A percentile compares a stretch with the other conserved stretches of the same genome.
phyloP scores from a whole-genome alignment of 176 grass and related monocot species.

The Carex pumila region DNA sequence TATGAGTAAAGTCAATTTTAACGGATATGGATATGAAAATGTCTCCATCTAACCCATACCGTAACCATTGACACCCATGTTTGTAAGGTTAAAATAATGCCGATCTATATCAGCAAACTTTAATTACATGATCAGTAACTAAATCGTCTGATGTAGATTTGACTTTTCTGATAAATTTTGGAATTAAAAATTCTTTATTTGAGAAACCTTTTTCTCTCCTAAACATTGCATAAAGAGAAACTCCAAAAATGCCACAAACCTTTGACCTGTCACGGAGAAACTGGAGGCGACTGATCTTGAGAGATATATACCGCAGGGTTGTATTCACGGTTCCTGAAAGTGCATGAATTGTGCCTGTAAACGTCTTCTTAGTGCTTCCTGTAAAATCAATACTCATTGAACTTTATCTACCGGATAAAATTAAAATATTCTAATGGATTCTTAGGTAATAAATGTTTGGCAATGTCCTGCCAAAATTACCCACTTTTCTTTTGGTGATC shows the following conservation, averaged over 20 bases:
- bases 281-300: background rate
- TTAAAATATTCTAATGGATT: no score
- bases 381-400: no score
- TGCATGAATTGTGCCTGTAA: background rate
- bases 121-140: no score
- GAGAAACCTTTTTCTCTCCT: no score
- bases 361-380: background rate
- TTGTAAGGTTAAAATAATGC: background rate
- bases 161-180: background rate
- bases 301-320: background rate
- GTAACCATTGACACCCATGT: no score
- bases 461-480: no score
- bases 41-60: no score
- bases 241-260: background rate
- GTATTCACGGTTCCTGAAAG: background rate
- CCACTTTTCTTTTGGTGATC: background rate
- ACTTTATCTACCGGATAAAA: no score
- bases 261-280: background rate
- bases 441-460: no score
- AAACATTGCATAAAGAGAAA: background rate
- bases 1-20: no score
- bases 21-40: no score
- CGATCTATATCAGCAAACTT: background rate
- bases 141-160: no score
- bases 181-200: background rate